These are phyloP conservation scores for Globisporangium carolinianum DNA, from an alignment of 352 stramenopile species.

Conservation along the genomic window DNA sequence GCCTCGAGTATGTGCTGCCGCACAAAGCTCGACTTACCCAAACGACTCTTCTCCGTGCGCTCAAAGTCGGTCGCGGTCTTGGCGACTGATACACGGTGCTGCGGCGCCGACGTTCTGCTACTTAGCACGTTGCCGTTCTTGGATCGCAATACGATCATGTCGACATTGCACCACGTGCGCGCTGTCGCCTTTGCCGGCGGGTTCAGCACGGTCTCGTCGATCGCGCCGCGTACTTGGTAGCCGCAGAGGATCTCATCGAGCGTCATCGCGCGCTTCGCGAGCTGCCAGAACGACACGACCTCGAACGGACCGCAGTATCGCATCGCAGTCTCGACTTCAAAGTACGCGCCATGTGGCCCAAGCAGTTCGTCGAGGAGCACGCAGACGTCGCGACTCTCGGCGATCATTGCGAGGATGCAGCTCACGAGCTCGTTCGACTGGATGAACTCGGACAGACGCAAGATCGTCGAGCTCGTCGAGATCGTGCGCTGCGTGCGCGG, in stretches of 20 bases:
- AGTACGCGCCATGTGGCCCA: slow-evolving; percentile 54
- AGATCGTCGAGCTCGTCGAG: slow-evolving; percentile 58
- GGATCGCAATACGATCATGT: slow-evolving; percentile 65
- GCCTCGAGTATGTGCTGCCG: slow-evolving; percentile 44
- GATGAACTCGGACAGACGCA: slow-evolving; percentile 80
- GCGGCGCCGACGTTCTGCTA: slow-evolving; percentile 5
- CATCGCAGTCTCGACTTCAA: slow-evolving; percentile 59
- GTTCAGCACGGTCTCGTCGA: slow-evolving; percentile 65
- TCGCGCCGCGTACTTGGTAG: slow-evolving; percentile 47
- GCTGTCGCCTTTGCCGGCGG: slow-evolving; percentile 42
- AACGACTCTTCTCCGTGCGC: slow-evolving; percentile 34
- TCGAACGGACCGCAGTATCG: slow-evolving; percentile 52
- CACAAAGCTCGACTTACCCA: slow-evolving; percentile 41
- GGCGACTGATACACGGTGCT: not conserved
- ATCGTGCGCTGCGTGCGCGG: slow-evolving; percentile 82
- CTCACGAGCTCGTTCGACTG: slow-evolving; percentile 87
- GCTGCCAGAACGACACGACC: slow-evolving; percentile 71
- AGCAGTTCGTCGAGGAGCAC: slow-evolving; percentile 75
- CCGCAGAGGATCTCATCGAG: slow-evolving; percentile 70
- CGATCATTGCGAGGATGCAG: slow-evolving; percentile 84
- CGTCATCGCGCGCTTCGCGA: slow-evolving; percentile 50
- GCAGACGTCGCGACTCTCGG: slow-evolving; percentile 79
- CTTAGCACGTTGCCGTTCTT: slow-evolving; percentile 19
- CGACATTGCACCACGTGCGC: slow-evolving; percentile 41
- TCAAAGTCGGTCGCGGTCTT: slow-evolving; percentile 31